These are phyloP conservation scores for Fonsecaea monophora DNA, from an alignment of 2,329 filamentous ascomycete genomes.

Conservation along the genomic window DNA sequence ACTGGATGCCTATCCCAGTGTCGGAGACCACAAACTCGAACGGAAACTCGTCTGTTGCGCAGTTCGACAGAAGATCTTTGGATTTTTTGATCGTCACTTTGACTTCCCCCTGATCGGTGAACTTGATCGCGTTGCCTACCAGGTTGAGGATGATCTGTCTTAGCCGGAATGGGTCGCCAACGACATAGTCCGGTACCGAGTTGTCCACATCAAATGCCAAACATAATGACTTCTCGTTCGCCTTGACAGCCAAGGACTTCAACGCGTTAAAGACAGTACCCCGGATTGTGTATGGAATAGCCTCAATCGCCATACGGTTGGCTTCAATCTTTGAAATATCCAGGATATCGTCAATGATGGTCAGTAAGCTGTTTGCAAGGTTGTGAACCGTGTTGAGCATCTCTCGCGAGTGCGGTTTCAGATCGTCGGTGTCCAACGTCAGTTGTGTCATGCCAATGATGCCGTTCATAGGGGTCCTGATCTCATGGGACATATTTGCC, in stretches of 20 bases:
- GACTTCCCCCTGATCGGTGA: slow-evolving; percentile 95
- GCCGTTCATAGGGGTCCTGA: slow-evolving; percentile 95
- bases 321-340: slow-evolving; percentile 84
- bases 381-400: slow-evolving; percentile 99
- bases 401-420: slow-evolving; percentile 94
- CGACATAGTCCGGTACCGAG: slow-evolving; percentile 90
- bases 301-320: slow-evolving; percentile 96
- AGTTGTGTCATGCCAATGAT: slow-evolving; percentile 98
- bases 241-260: slow-evolving; percentile 95
- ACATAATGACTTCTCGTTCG: slow-evolving; percentile 92
- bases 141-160: slow-evolving; percentile 97
- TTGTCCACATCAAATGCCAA: slow-evolving; percentile 93
- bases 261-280: slow-evolving; percentile 96
- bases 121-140: slow-evolving; percentile 98
- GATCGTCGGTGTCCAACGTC: slow-evolving; percentile 90
- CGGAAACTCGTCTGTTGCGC: slow-evolving; percentile 77
- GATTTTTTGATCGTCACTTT: slow-evolving; percentile 86
- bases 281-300: slow-evolving; percentile 92
- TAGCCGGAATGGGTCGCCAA: slow-evolving; percentile 94
- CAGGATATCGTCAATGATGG: slow-evolving; percentile 86
- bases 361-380: slow-evolving; percentile 91
- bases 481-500: slow-evolving; percentile 99
- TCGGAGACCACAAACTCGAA: slow-evolving; percentile 96
- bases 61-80: slow-evolving; percentile 59
- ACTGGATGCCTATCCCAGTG: slow-evolving; percentile 94